phyloP scores from a whole-genome alignment of 306 rosid species.

The Fragaria vesca region DNA sequence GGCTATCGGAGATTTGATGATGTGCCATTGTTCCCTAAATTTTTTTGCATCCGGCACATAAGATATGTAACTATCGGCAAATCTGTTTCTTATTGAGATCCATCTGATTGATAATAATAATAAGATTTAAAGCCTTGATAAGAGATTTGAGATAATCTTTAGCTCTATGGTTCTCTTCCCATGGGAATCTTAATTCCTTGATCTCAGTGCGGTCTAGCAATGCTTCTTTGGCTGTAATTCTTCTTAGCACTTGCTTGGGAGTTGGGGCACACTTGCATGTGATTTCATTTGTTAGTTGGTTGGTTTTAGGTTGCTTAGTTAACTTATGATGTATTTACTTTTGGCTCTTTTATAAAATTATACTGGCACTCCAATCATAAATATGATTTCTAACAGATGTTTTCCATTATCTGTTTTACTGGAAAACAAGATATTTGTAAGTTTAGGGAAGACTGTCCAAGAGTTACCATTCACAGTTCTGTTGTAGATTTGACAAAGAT shows the following conservation, averaged over 20 bases:
- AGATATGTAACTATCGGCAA: not conserved
- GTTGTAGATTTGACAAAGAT: not conserved
- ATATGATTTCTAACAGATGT: not conserved
- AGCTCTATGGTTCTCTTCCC: not conserved
- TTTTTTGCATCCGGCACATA: not conserved
- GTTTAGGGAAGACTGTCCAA: not conserved
- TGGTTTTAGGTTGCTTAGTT: not conserved
- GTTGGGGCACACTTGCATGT: not conserved
- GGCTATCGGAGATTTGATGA: not conserved
- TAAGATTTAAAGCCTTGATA: not conserved
- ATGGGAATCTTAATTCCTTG: not conserved
- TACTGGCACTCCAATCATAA: not conserved
- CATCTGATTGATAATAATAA: not conserved
- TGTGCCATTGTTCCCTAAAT: not conserved
- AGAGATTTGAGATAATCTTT: conserved; percentile 1
- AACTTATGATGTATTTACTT: not conserved
- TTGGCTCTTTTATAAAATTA: not conserved
- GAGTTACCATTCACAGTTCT: not conserved
- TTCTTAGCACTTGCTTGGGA: not conserved
- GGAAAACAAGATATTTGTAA: not conserved
- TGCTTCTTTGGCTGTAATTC: not conserved
- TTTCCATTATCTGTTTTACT: not conserved
- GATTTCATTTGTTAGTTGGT: not conserved
- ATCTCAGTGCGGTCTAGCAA: not conserved
- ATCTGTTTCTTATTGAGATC: not conserved